phyloP scores from a whole-genome alignment of 768 basidiomycete genomes.

The Pholiota molesta region DNA sequence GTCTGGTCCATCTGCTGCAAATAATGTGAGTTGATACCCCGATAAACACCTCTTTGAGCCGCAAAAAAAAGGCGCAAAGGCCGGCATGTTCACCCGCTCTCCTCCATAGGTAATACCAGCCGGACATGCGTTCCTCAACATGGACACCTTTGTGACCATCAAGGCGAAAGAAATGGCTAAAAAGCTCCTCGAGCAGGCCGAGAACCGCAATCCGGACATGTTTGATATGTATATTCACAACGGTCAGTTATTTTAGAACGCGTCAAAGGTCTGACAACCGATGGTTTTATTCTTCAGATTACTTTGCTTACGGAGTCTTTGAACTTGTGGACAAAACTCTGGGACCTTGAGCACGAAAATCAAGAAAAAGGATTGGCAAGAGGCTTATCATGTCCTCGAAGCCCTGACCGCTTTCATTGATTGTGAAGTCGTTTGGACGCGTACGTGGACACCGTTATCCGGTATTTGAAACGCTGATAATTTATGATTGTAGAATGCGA shows the following conservation, averaged over 20 bases:
- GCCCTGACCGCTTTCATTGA: constrained; percentile 35
- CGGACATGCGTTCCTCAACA: constrained; percentile 36
- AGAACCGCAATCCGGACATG: constrained; percentile 34
- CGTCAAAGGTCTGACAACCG: background rate
- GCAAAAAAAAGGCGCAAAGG: background rate
- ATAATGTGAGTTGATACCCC: background rate
- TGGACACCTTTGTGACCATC: constrained; percentile 30
- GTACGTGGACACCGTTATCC: constrained; percentile 24
- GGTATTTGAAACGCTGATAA: background rate
- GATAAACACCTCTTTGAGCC: background rate
- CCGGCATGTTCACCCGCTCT: background rate
- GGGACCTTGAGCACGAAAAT: constrained; percentile 32
- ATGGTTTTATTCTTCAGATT: constrained; percentile 26
- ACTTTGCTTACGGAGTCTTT: constrained; percentile 34
- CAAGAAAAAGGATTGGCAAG: constrained; percentile 34
- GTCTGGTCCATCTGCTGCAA: background rate
- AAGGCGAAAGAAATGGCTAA: constrained; percentile 29
- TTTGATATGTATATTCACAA: constrained; percentile 39
- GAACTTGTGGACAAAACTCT: constrained; percentile 38
- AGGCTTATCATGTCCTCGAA: constrained; percentile 36
- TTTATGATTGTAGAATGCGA: constrained; percentile 29
- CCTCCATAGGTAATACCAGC: constrained; percentile 21
- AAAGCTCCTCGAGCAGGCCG: constrained; percentile 32
- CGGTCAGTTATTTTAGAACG: constrained; percentile 22
- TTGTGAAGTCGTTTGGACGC: constrained; percentile 31